Base-by-base conservation (phyloP, 768 basidiomycete species). In the Podaxis sp. region DNA sequence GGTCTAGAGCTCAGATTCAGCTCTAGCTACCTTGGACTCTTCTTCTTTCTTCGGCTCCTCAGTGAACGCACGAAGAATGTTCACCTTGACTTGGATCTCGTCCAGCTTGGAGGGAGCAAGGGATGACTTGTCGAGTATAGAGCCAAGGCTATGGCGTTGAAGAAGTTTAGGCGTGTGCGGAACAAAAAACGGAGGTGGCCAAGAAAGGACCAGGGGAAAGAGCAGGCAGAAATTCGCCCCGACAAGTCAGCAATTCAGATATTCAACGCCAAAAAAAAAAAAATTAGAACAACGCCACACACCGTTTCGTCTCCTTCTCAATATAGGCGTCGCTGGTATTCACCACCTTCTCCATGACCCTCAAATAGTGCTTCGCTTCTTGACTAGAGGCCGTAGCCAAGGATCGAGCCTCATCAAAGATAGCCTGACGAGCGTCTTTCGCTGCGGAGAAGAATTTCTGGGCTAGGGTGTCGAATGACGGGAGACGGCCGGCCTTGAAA, bases 11-110 rank as follows among this genome's bases (percentile, higher is more conserved):
- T 83, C 82, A 63, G 78, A 65, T 63, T 73, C 72, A 18, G 70
- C 74, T 55, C 75, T 72, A 25, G 71, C 72, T 37, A 76, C 60
- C 63, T 70, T 75, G 62, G 73, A 71, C 67, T 77, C 69, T 36
- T 62, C 67, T 50, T 73, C 73, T 58, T 74, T 75, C 64, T 73
- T 73, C 6, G 69, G 70, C 63, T 81, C 75, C 63, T 74, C 73
- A 36, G 70, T 63, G 63, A 93, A 93, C 0, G 89, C 83, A 14
- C 74, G 71, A 51, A 94, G 82, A 66, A 98, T 84, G 77, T 98
- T 98, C 57, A 85, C 81, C 78, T 96, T 98, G 71, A 91, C 82
- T 74, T 92, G 90, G 69, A 98, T 87, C 76, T 98, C 94, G 70
- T 99, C 97, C 46, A 95, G 75, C 76, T 98, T 98, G 44, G 79